Conservation (phyloP, 2,329 filamentous ascomycete species). For the Sphaerulina populicola region DNA sequence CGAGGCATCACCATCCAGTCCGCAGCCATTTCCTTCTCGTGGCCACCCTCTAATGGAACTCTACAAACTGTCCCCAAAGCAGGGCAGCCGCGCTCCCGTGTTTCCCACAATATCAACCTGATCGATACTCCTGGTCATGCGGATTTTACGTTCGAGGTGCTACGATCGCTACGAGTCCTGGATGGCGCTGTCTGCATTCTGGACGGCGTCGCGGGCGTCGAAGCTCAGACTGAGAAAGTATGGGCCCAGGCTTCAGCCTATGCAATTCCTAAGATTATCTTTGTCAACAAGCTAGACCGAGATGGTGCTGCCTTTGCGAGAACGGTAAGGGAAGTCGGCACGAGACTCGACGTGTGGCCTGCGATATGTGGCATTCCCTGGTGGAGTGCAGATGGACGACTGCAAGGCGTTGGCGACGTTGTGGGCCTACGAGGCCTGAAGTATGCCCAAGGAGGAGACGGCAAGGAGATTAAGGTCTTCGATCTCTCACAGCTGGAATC, state of each 20-base stretch:
- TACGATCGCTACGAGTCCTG: conserved; percentile 77
- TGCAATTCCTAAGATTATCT: conserved; percentile 71
- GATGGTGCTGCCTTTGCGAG: conserved; percentile 74
- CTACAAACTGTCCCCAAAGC: conserved; percentile 23
- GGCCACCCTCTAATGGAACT: conserved; percentile 55
- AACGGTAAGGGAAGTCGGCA: conserved; percentile 77
- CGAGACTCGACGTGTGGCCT: conserved; percentile 72
- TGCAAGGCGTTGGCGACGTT: conserved; percentile 78
- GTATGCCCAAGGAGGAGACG: conserved; percentile 62
- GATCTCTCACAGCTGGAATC: conserved; percentile 47
- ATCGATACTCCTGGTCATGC: conserved; percentile 97
- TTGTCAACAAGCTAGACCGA: conserved; percentile 77
- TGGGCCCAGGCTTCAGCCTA: conserved; percentile 87
- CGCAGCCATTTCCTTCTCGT: conserved; percentile 88
- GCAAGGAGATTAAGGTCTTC: conserved; percentile 47
- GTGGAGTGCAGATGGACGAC: conserved; percentile 67
- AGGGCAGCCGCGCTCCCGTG: conserved; percentile 41
- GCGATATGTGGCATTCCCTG: conserved; percentile 91
- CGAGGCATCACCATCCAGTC: conserved; percentile 97
- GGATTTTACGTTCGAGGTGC: conserved; percentile 94
- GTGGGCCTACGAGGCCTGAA: conserved; percentile 65
- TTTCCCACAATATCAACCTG: conserved; percentile 68
- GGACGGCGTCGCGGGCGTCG: conserved; percentile 85
- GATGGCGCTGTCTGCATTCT: conserved; percentile 90
- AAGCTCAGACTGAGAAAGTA: conserved; percentile 93